A percentile compares a stretch with the other conserved stretches of the same genome.
Conservation (phyloP, 1,284 basidiomycete genomes). For the Ganoderma lucidum region DNA sequence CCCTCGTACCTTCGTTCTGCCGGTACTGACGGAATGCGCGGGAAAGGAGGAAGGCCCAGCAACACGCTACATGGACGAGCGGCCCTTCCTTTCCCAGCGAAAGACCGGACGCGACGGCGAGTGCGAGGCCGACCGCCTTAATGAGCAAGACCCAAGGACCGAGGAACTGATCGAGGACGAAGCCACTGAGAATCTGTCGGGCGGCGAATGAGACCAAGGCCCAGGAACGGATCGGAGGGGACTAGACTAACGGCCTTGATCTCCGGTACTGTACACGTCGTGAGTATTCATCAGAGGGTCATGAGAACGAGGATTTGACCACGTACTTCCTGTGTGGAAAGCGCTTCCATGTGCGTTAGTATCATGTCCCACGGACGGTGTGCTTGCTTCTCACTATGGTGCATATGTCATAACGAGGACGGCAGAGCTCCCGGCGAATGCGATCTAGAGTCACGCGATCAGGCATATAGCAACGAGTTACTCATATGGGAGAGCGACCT, state of each 20-base stretch:
- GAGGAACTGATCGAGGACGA: conserved; percentile 75
- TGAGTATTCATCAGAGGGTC: conserved; percentile 18
- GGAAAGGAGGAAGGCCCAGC: conserved; percentile 67
- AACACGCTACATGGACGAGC: conserved; percentile 75
- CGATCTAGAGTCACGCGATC: conserved; percentile 49
- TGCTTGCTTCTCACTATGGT: conserved; percentile 61
- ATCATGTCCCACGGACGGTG: conserved; percentile 2
- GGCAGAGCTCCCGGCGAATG: conserved; percentile 71
- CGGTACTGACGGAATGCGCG: conserved; percentile 63
- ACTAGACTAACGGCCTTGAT: conserved; percentile 70
- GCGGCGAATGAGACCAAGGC: conserved; percentile 3
- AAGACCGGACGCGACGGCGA: conserved; percentile 81
- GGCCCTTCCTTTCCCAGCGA: conserved; percentile 84
- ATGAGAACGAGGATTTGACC: neutral
- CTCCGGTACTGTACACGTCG: conserved; percentile 63
- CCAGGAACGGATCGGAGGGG: neutral
- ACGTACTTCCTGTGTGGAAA: conserved; percentile 81
- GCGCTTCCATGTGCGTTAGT: conserved; percentile 51
- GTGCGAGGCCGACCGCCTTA: conserved; percentile 79
- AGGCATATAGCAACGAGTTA: neutral
- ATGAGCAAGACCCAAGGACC: conserved; percentile 80
- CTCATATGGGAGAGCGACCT: conserved; percentile 33
- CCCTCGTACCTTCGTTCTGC: conserved; percentile 63
- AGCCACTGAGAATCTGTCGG: conserved; percentile 72
- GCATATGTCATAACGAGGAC: conserved; percentile 71